Percentiles rank a stretch among this genome's conserved stretches.
Evolutionary conservation across 2,329 filamentous ascomycete genomes (phyloP).

Genomic region (Fusarium duplospermum): DNA sequence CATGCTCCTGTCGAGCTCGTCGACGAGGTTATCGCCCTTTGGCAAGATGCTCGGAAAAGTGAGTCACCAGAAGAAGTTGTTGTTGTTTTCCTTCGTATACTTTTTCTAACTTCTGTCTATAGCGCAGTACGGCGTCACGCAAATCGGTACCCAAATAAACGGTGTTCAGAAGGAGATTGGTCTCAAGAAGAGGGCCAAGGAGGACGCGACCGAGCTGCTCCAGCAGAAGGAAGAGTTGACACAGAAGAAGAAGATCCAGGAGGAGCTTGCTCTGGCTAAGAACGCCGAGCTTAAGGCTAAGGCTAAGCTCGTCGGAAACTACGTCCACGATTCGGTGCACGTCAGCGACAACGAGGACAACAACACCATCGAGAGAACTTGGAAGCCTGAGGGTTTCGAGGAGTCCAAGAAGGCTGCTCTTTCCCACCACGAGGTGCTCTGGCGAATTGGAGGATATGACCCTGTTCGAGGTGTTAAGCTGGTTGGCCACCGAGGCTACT

Average conservation of each 20-base stretch:
- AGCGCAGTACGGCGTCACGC: conserved; percentile 80
- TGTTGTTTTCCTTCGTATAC: not conserved
- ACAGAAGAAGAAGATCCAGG: conserved; percentile 83
- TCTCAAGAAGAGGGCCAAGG: conserved; percentile 92
- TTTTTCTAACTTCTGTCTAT: conserved; percentile 21
- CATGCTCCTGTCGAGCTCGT: conserved; percentile 85
- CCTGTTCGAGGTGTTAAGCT: conserved; percentile 93
- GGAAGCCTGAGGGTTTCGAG: conserved; percentile 80
- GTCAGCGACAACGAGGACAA: conserved; percentile 89
- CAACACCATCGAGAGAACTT: conserved; percentile 81
- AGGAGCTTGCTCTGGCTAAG: conserved; percentile 81
- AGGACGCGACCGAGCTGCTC: conserved; percentile 84
- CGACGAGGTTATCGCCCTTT: conserved; percentile 89
- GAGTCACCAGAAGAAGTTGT: conserved; percentile 36
- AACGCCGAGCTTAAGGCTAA: conserved; percentile 79
- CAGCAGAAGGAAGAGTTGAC: conserved; percentile 81
- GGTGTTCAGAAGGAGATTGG: conserved; percentile 90
- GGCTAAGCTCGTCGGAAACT: conserved; percentile 78
- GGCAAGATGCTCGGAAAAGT: conserved; percentile 84
- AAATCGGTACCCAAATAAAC: conserved; percentile 88
- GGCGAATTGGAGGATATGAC: conserved; percentile 90
- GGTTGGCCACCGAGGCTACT: conserved; percentile 94
- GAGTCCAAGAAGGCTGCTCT: conserved; percentile 82
- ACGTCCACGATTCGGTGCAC: conserved; percentile 87
- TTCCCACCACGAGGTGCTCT: conserved; percentile 95